Evolutionary conservation across 2,329 filamentous ascomycete species (phyloP).

Genomic region (Dothistroma septosporum): DNA sequence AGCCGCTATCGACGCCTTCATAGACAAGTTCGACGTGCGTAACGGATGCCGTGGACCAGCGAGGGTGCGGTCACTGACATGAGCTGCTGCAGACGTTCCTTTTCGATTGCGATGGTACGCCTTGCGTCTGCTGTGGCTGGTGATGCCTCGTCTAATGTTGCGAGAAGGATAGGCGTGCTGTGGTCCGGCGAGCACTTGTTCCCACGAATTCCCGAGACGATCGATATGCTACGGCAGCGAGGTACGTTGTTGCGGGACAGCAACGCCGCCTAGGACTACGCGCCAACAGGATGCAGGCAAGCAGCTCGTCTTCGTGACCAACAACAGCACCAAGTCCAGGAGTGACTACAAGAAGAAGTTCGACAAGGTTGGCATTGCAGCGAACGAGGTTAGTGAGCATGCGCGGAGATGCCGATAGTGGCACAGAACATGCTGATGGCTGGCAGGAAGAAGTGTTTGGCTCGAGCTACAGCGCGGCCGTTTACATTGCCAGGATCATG

Average conservation of each 20-base stretch:
- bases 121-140: background rate
- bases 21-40: conserved; percentile 82
- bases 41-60: background rate
- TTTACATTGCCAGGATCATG: conserved; percentile 94
- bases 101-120: conserved; percentile 91
- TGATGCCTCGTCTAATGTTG: conserved; percentile 30
- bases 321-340: conserved; percentile 97
- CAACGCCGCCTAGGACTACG: background rate
- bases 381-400: conserved; percentile 52
- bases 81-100: conserved; percentile 66
- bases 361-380: conserved; percentile 71
- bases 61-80: background rate
- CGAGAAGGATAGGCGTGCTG: conserved; percentile 68
- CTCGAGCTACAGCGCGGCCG: conserved; percentile 87
- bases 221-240: conserved; percentile 75
- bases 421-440: background rate
- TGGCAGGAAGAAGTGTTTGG: conserved; percentile 87
- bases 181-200: conserved; percentile 95
- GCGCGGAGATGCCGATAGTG: background rate
- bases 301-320: conserved; percentile 91
- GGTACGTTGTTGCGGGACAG: conserved; percentile 49
- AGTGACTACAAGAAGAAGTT: conserved; percentile 92
- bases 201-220: conserved; percentile 76
- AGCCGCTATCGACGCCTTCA: conserved; percentile 72
- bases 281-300: conserved; percentile 61